Evolutionary conservation across 2,329 filamentous ascomycete genomes (phyloP).

Genomic region (Thielaviopsis punctulata): DNA sequence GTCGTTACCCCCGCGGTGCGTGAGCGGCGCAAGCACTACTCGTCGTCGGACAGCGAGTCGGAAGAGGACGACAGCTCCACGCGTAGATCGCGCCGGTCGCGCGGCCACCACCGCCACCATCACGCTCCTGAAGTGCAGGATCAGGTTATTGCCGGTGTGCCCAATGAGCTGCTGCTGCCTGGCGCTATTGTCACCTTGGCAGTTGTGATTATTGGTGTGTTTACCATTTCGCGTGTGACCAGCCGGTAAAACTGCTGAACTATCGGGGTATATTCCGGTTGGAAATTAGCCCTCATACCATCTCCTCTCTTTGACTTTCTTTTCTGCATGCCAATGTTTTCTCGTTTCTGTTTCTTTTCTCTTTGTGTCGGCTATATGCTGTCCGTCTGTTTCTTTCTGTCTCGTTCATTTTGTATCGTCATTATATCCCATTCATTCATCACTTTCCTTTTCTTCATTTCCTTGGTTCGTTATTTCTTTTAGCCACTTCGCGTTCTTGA

Average conservation of each 20-base stretch:
- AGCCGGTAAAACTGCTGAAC: conserved; percentile 26
- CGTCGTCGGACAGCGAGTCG: conserved; percentile 41
- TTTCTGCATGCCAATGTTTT: conserved; percentile 1
- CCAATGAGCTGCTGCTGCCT: conserved; percentile 83
- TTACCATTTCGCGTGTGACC: conserved; percentile 60
- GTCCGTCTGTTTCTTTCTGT: conserved; percentile 1
- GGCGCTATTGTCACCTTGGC: conserved; percentile 92
- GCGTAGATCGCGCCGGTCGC: conserved; percentile 27
- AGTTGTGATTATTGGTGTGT: conserved; percentile 84
- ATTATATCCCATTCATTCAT: conserved; percentile 2
- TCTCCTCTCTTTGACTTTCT: background rate
- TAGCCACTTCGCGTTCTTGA: background rate
- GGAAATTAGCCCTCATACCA: background rate
- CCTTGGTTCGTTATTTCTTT: background rate
- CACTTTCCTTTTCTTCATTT: background rate
- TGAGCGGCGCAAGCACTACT: conserved; percentile 28
- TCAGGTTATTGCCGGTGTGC: conserved; percentile 76
- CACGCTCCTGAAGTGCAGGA: conserved; percentile 32
- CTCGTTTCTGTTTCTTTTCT: conserved; percentile 1
- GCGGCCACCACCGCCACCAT: conserved; percentile 18
- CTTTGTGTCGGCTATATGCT: background rate
- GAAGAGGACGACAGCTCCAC: conserved; percentile 32
- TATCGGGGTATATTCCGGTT: background rate
- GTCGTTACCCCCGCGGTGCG: conserved; percentile 26
- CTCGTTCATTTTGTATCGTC: background rate